These are phyloP conservation scores for Pseudopithomyces maydicus DNA, from an alignment of 2,329 filamentous ascomycete genomes.

Conservation along the genomic window DNA sequence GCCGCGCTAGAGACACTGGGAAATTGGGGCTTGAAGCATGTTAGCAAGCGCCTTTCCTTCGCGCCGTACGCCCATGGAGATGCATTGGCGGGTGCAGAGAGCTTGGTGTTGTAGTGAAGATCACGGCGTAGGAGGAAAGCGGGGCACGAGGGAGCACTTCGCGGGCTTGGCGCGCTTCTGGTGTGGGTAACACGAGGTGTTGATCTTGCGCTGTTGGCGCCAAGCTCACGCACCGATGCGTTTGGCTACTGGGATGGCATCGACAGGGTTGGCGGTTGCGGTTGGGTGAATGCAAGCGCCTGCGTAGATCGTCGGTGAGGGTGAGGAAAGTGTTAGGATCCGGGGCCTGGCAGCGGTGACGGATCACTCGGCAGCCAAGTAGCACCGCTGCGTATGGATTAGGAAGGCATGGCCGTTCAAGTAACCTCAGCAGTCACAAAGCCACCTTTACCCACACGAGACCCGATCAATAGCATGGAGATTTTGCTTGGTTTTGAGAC, in stretches of 20 bases:
- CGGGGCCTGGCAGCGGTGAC: background rate
- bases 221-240: background rate
- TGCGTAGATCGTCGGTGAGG: background rate
- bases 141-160: background rate
- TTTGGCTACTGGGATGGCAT: background rate
- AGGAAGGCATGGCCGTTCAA: constrained; percentile 2
- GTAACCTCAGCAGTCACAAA: background rate
- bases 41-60: background rate
- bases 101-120: constrained; percentile 1
- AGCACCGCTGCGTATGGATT: background rate
- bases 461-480: background rate
- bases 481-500: background rate
- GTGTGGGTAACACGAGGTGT: background rate
- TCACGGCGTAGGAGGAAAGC: constrained; percentile 1
- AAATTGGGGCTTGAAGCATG: background rate
- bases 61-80: background rate
- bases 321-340: background rate
- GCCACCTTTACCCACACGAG: background rate
- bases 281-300: background rate
- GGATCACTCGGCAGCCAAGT: constrained; percentile 5
- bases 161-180: background rate
- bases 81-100: background rate
- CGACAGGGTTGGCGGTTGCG: background rate
- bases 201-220: background rate
- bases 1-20: background rate